phyloP scores from a whole-genome alignment of 306 rosid species.

The Acmispon strigosus region DNA sequence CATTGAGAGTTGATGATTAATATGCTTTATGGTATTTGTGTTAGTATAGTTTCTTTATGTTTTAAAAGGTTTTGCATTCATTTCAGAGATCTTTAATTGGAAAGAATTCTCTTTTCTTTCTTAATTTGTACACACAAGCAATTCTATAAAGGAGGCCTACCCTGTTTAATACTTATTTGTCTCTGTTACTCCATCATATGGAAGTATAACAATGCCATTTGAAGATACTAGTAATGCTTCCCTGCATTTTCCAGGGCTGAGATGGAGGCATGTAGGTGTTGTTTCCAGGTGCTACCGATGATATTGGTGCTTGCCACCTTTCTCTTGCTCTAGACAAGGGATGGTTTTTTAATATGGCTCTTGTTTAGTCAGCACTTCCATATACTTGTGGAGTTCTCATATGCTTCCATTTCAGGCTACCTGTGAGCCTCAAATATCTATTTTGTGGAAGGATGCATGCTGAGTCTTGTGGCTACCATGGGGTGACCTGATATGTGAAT shows the following conservation, averaged over 20 bases:
- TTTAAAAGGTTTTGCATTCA: constrained; percentile 22
- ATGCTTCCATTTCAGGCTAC: constrained; percentile 42
- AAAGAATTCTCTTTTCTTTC: constrained; percentile 24
- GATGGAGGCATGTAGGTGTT: constrained; percentile 55
- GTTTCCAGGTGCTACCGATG: constrained; percentile 49
- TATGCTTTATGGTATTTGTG: constrained; percentile 11
- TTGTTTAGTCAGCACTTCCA: constrained; percentile 34
- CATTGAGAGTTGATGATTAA: background rate
- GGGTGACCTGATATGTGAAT: constrained; percentile 37
- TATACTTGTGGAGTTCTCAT: constrained; percentile 29
- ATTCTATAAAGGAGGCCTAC: constrained; percentile 4
- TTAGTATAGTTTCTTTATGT: background rate
- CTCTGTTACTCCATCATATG: constrained; percentile 28
- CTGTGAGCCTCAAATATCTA: constrained; percentile 46
- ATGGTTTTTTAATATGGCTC: constrained; percentile 29
- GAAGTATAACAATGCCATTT: constrained; percentile 37
- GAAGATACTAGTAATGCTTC: constrained; percentile 48
- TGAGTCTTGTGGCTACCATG: constrained; percentile 40
- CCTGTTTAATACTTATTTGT: constrained; percentile 18
- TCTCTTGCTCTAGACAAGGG: constrained; percentile 38
- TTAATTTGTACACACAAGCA: constrained; percentile 12
- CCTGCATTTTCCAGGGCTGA: constrained; percentile 71
- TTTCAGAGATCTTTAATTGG: background rate
- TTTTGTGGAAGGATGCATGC: constrained; percentile 41
- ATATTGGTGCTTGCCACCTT: constrained; percentile 35